Evolutionary conservation across 2,329 filamentous ascomycete genomes (phyloP).

Genomic region (Cytospora mali): DNA sequence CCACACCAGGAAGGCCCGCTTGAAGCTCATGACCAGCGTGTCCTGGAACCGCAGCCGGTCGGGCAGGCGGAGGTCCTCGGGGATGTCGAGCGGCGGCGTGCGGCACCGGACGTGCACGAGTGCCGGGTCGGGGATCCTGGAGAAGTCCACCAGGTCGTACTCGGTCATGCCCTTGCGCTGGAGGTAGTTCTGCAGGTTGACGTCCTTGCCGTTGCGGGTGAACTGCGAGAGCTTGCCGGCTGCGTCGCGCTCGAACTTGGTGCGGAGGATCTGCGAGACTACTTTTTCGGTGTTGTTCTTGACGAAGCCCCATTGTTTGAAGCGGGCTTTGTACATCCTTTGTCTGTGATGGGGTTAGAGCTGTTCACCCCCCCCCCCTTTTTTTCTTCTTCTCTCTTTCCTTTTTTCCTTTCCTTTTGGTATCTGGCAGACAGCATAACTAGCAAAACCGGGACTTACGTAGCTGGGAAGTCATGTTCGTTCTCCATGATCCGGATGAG

Average conservation of each 20-base stretch:
- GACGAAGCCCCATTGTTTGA: slow-evolving; percentile 57
- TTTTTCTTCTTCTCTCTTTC: too few relatives aligned
- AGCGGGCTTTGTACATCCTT: slow-evolving; percentile 60
- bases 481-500: slow-evolving; percentile 21
- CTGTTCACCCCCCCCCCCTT: too few relatives aligned
- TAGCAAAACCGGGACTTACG: neutral
- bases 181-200: slow-evolving; percentile 55
- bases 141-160: slow-evolving; percentile 53
- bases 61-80: slow-evolving; percentile 15
- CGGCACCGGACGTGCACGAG: slow-evolving; percentile 25
- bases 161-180: slow-evolving; percentile 57
- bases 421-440: neutral
- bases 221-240: slow-evolving; percentile 57
- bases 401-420: too few relatives aligned
- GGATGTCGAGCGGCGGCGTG: slow-evolving; percentile 19
- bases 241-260: slow-evolving; percentile 56
- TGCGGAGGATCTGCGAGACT: slow-evolving; percentile 52
- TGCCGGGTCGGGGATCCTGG: slow-evolving; percentile 28
- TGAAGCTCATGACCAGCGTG: slow-evolving; percentile 23
- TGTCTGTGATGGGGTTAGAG: slow-evolving; percentile 39
- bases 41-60: slow-evolving; percentile 24
- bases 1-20: slow-evolving; percentile 23
- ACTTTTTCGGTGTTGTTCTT: slow-evolving; percentile 59
- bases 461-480: slow-evolving; percentile 23
- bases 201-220: slow-evolving; percentile 54